Percentiles rank a stretch among this genome's conserved stretches.
Evolutionary conservation across 495 filamentous ascomycete genomes (phyloP).

Genomic region (Podospora pseudoanserina): DNA sequence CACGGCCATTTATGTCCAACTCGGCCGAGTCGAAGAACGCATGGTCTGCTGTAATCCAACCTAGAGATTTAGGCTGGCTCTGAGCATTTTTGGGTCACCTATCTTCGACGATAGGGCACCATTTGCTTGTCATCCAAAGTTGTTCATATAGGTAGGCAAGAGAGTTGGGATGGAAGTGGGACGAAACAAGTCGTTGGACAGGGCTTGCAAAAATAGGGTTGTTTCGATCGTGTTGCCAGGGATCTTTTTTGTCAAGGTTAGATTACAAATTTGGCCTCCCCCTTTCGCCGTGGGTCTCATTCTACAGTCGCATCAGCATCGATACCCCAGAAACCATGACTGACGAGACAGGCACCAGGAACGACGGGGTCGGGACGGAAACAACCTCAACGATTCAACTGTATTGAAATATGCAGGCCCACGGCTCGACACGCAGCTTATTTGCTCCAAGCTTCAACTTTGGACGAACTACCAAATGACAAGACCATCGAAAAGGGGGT

Average conservation of each 20-base stretch:
- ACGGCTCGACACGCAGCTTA: slow-evolving; percentile 1
- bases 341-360: background rate
- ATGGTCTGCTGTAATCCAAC: background rate
- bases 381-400: background rate
- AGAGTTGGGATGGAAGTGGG: background rate
- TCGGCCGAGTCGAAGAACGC: background rate
- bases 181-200: slow-evolving; percentile 11
- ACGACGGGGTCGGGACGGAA: background rate
- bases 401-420: slow-evolving; percentile 9
- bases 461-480: background rate
- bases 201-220: background rate
- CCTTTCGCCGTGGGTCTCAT: background rate
- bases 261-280: background rate
- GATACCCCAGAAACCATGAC: slow-evolving; percentile 6
- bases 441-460: background rate
- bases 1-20: background rate
- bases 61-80: background rate
- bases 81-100: background rate
- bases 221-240: slow-evolving; percentile 20
- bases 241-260: slow-evolving; percentile 3
- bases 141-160: background rate
- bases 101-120: background rate
- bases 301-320: background rate
- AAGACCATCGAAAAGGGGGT: background rate
- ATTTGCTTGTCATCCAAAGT: background rate